Conservation (phyloP, 106 monocot species). For the Dendrobium nobile region DNA sequence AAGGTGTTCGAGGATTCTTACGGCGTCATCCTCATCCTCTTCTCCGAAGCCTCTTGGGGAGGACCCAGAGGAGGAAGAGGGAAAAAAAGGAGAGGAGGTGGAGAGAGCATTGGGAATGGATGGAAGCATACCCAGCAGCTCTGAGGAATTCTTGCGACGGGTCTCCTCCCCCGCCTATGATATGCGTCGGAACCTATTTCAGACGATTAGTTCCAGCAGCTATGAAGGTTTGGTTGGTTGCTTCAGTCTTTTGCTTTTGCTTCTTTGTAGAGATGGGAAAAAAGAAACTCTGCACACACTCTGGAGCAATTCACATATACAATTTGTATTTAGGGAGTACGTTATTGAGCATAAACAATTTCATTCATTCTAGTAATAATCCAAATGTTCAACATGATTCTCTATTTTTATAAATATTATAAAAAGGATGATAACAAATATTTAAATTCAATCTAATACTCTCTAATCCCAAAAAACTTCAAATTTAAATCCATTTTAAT, state of each 20-base stretch:
- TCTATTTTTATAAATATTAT: too few relatives aligned
- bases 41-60: constrained; percentile 9
- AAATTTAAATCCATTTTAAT: too few relatives aligned
- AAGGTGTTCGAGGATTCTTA: background rate
- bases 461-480: too few relatives aligned
- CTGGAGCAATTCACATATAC: too few relatives aligned
- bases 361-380: too few relatives aligned
- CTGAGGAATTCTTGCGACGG: constrained; percentile 66
- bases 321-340: too few relatives aligned
- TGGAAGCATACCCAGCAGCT: constrained; percentile 64
- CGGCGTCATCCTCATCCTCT: constrained; percentile 15
- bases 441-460: too few relatives aligned
- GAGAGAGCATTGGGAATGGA: constrained; percentile 79
- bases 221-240: constrained; percentile 56
- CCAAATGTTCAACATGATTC: too few relatives aligned
- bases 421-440: too few relatives aligned
- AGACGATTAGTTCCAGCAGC: constrained; percentile 70
- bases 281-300: too few relatives aligned
- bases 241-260: constrained; percentile 1
- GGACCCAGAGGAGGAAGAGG: constrained; percentile 12
- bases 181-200: constrained; percentile 72
- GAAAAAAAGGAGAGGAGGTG: constrained; percentile 17
- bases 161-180: constrained; percentile 90
- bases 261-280: background rate
- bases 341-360: too few relatives aligned